Evolutionary conservation across 352 stramenopile species (phyloP).

Genomic region (Blastocystis sp.): DNA sequence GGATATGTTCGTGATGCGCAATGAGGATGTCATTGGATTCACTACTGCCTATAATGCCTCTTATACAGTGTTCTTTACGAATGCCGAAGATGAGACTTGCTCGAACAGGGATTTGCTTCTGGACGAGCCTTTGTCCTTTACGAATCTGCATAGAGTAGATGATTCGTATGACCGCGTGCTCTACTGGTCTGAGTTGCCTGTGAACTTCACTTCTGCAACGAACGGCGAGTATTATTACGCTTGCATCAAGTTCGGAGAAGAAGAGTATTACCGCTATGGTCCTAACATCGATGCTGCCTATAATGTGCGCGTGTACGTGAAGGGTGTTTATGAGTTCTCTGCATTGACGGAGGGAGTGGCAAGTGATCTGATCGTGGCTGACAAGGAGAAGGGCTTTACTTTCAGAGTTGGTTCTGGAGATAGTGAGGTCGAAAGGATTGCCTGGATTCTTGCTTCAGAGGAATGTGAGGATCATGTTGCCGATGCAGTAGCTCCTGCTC

Average conservation of each 20-base stretch:
- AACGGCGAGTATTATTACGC: constrained; percentile 14
- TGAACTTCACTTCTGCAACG: constrained; percentile 3
- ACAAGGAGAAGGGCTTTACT: constrained; percentile 38
- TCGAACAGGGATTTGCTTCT: background rate
- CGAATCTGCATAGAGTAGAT: background rate
- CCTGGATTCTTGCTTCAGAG: background rate
- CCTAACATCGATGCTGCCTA: background rate
- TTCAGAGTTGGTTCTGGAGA: constrained; percentile 41
- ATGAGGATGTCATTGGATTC: background rate
- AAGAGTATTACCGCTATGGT: constrained; percentile 43
- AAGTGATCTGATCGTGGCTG: background rate
- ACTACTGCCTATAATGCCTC: constrained; percentile 29
- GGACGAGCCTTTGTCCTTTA: background rate
- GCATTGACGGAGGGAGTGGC: constrained; percentile 15
- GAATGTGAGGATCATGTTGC: background rate
- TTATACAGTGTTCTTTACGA: constrained; percentile 51
- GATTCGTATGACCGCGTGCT: constrained; percentile 16
- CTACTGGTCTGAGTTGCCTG: background rate
- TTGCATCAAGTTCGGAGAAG: constrained; percentile 41
- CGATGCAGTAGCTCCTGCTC: background rate
- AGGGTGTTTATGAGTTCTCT: constrained; percentile 50
- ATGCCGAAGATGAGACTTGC: constrained; percentile 16
- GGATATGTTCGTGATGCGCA: constrained; percentile 43
- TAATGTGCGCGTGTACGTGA: constrained; percentile 30
- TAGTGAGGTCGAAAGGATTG: background rate